Evolutionary conservation across 2,329 filamentous ascomycete species (phyloP), one percentile per base, ranked within the genome.

Genomic region (Trichoderma sp.): DNA sequence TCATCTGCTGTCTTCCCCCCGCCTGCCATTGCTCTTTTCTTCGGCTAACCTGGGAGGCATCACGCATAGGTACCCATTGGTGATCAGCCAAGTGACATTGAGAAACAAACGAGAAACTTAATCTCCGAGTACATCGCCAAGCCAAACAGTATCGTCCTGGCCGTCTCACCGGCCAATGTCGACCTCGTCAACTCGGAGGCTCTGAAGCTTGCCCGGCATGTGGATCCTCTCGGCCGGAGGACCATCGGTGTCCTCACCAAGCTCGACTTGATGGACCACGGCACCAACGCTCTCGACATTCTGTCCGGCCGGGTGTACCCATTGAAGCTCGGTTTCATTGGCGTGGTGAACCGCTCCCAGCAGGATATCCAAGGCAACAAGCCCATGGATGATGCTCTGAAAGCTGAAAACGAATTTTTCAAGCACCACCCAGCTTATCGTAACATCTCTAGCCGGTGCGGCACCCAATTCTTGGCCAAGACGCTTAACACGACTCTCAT

Each of bases 121-220:
- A 98, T 99, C 75, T 92, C 94, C 68, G 96, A 99, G 83, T 99
- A 97, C 79, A 99, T 98, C 77, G 94, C 94, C 69, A 99, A 99
- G 83, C 95, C 96, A 16, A 99, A 99, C 86, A 97, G 95, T 81
- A 97, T 99, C 76, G 90, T 99, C 72, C 87, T 99, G 64, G 96
- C 96, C 37, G 96, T 99, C 28, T 98, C 96, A 14, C 95, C 96
- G 21, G 96, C 96, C 65, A 99, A 99, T 76, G 95, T 98, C 76
- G 96, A 99, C 78, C 90, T 99, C 75, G 96, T 98, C 78, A 99
- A 99, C 81, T 99, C 96, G 8, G 96, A 99, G 80, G 94, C 96
- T 8, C 83, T 99, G 75, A 99, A 99, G 82, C 90, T 99, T 71
- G 96, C 96, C 70, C 91, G 96, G 65, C 93, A 99, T 88, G 96